phyloP scores from a whole-genome alignment of 805 yeast species.

The Candida oleophila region DNA sequence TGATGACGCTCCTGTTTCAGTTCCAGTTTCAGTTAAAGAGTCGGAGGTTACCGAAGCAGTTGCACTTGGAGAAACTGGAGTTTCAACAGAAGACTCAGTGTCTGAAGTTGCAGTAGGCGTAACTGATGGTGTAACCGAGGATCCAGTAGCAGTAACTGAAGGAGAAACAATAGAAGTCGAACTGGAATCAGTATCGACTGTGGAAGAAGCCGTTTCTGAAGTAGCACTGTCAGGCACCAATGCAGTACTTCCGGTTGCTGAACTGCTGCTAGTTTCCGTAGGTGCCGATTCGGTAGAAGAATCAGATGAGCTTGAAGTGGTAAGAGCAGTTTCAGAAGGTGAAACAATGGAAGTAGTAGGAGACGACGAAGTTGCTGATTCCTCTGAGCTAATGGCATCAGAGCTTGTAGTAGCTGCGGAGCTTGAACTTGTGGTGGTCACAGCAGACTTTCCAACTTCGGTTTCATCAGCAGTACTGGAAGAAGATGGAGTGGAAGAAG shows the following conservation, averaged over 20 bases:
- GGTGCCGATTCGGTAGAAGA: not conserved
- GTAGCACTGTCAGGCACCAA: too few relatives aligned
- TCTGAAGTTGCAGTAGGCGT: not conserved
- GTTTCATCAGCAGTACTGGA: slow-evolving; percentile 3
- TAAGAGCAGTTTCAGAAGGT: not conserved
- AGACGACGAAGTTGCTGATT: not conserved
- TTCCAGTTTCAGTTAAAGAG: not conserved
- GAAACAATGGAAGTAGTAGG: not conserved
- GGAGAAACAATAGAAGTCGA: slow-evolving; percentile 1
- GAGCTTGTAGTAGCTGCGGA: not conserved
- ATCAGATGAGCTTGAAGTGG: not conserved
- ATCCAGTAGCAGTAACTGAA: not conserved
- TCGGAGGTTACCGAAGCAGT: not conserved
- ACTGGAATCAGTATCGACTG: not conserved
- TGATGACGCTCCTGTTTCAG: not conserved
- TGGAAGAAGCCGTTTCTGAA: not conserved
- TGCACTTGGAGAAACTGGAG: slow-evolving; percentile 2
- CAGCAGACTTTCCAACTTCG: not conserved
- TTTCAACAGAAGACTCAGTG: slow-evolving; percentile 2
- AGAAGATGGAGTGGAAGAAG: not conserved
- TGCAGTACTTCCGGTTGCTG: too few relatives aligned
- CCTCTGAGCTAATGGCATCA: too few relatives aligned
- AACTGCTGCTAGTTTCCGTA: too few relatives aligned
- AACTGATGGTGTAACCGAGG: not conserved
- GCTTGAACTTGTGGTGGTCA: not conserved